Evolutionary conservation across 306 rosid species (phyloP), one percentile per base, ranked within the genome.

Genomic region (Castanospermum australe): DNA sequence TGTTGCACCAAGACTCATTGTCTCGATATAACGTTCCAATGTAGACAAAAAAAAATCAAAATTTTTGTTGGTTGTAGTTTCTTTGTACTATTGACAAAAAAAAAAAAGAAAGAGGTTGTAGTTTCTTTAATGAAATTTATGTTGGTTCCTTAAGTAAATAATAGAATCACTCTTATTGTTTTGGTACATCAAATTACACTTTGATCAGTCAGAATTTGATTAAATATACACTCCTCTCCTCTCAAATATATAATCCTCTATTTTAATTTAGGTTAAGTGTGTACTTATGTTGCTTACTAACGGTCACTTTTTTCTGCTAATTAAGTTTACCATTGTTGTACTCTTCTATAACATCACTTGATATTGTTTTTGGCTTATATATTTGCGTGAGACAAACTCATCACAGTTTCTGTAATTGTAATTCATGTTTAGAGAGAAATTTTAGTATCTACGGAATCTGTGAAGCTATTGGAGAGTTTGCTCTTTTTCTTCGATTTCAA

Each of bases 351-450:
- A 63, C 8, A 67, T 54, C 12, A 38, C 9, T 4, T 20, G 28
- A 41, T 51, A 9, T 2, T 20, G 32, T 21, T 38, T 14, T 35
- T n/a, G 18, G 2, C 11, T 60, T 21, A n/a, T n/a, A n/a, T n/a
- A 35, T 59, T 24, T 50, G 42, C 51, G 8, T 52, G 45, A 30
- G 18, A 39, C 30, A 80, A 41, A 73, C 41, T 76, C 28, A 67
- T 42, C 7, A 1, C 51, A 14, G 8, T 69, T 67, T 66, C 33
- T 65, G 28, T 50, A 28, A 10, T 68, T 81, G 5, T 66, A 55
- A 39, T 76, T 33, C 12, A 41, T 71, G 33, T 80, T 63, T 72
- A 93, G 98, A 94, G 98, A 82, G 98, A 94, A 84, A 79, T 92
- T 63, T 85, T 94, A 11, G 88, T 82, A 28, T 75, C 89, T 20